Conservation (phyloP, 352 stramenopile genomes). For the Saprolegnia diclina region DNA sequence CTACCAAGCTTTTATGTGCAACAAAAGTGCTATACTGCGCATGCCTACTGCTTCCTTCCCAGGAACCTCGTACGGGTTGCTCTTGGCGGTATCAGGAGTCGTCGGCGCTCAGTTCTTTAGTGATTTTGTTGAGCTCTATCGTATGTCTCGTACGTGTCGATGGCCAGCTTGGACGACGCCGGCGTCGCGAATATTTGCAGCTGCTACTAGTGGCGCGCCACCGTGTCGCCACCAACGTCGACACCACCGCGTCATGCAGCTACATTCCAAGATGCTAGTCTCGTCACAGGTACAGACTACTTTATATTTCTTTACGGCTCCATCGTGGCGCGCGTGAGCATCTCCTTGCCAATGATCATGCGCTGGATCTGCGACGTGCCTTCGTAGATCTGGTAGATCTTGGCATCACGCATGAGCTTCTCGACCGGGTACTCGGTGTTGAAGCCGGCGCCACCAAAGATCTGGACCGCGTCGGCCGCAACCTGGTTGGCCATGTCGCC, state of each 20-base stretch:
- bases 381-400: constrained; percentile 92
- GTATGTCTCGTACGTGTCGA: too few species aligned
- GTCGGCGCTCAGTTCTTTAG: too few species aligned
- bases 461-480: constrained; percentile 83
- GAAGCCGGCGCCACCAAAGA: constrained; percentile 87
- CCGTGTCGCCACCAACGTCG: background rate
- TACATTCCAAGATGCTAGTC: constrained; percentile 6
- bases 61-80: too few species aligned
- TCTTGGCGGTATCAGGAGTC: too few species aligned
- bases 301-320: constrained; percentile 48
- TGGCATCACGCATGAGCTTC: constrained; percentile 88
- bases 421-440: constrained; percentile 92
- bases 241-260: background rate
- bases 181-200: constrained; percentile 3
- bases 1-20: too few species aligned
- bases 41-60: too few species aligned
- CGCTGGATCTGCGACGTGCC: constrained; percentile 89
- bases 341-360: constrained; percentile 86
- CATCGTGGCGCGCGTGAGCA: constrained; percentile 64
- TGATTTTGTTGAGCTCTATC: too few species aligned
- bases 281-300: too few species aligned
- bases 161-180: background rate
- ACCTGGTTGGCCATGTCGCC: constrained; percentile 83
- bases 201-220: background rate
- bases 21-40: too few species aligned